Conservation (phyloP, 2,329 filamentous ascomycete genomes). For the Epichloe sylvatica region DNA sequence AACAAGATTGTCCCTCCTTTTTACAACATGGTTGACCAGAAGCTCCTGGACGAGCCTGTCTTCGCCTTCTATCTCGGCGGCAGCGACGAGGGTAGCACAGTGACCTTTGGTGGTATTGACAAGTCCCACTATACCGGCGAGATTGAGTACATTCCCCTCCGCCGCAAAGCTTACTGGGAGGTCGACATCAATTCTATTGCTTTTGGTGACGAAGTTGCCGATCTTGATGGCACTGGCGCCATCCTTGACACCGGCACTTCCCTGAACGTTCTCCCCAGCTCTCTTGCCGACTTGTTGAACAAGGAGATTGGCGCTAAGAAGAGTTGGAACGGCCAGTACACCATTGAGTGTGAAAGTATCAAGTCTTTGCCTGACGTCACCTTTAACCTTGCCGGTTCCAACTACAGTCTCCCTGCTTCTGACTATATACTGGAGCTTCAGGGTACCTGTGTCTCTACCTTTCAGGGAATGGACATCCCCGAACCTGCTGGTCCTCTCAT, state of each 20-base stretch:
- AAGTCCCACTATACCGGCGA: slow-evolving; percentile 69
- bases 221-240: slow-evolving; percentile 87
- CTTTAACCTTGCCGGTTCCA: slow-evolving; percentile 79
- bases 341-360: slow-evolving; percentile 75
- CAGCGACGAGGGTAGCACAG: slow-evolving; percentile 63
- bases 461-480: slow-evolving; percentile 92
- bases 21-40: slow-evolving; percentile 89
- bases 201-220: slow-evolving; percentile 71
- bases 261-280: slow-evolving; percentile 82
- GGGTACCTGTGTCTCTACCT: slow-evolving; percentile 90
- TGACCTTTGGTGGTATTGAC: slow-evolving; percentile 79
- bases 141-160: slow-evolving; percentile 82
- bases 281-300: slow-evolving; percentile 91
- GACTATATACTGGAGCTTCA: slow-evolving; percentile 96
- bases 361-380: slow-evolving; percentile 76
- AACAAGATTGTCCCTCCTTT: slow-evolving; percentile 91
- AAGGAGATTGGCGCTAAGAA: slow-evolving; percentile 97
- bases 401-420: slow-evolving; percentile 77
- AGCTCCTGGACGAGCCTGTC: slow-evolving; percentile 76
- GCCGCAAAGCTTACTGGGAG: slow-evolving; percentile 99
- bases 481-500: slow-evolving; percentile 80
- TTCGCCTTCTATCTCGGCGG: slow-evolving; percentile 94
- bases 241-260: slow-evolving; percentile 98
- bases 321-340: slow-evolving; percentile 93
- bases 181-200: slow-evolving; percentile 88